Conservation (phyloP, 2,329 filamentous ascomycete species). For the Aspergillus fischeri region DNA sequence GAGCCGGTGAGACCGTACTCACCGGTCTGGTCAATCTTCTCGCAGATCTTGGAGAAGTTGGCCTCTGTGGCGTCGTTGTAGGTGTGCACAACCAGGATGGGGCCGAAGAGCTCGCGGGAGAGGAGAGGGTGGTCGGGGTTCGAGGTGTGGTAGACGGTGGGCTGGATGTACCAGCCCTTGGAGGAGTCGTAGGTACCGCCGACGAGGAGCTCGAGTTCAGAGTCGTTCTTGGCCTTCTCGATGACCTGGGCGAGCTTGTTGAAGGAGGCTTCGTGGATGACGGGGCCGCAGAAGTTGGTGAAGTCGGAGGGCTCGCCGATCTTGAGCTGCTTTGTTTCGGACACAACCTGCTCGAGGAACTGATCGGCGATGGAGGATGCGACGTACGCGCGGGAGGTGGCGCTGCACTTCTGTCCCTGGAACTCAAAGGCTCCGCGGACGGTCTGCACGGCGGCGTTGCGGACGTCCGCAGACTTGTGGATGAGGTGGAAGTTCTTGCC, state of each 20-base stretch:
- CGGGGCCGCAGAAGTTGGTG: conserved; percentile 78
- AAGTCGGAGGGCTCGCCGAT: conserved; percentile 67
- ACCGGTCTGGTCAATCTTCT: conserved; percentile 42
- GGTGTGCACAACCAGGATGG: conserved; percentile 68
- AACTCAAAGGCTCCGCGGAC: conserved; percentile 86
- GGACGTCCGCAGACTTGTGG: conserved; percentile 70
- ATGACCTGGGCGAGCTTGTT: conserved; percentile 74
- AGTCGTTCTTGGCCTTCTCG: conserved; percentile 72
- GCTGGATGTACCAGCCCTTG: conserved; percentile 78
- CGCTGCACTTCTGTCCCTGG: conserved; percentile 88
- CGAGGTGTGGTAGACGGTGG: conserved; percentile 73
- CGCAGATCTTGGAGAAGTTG: conserved; percentile 58
- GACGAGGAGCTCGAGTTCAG: conserved; percentile 65
- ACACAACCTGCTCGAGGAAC: conserved; percentile 63
- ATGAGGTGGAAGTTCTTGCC: conserved; percentile 92
- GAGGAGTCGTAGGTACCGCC: conserved; percentile 74
- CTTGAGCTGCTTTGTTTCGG: conserved; percentile 67
- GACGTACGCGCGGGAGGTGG: conserved; percentile 75
- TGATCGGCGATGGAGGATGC: conserved; percentile 69
- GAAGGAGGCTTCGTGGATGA: conserved; percentile 79
- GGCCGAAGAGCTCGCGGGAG: conserved; percentile 76
- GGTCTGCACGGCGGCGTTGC: conserved; percentile 76
- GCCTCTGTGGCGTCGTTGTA: conserved; percentile 64
- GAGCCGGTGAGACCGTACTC: conserved; percentile 42
- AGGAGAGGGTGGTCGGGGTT: conserved; percentile 72